Evolutionary conservation across 495 filamentous ascomycete species (phyloP).

Genomic region (Penicillium samsonianum): DNA sequence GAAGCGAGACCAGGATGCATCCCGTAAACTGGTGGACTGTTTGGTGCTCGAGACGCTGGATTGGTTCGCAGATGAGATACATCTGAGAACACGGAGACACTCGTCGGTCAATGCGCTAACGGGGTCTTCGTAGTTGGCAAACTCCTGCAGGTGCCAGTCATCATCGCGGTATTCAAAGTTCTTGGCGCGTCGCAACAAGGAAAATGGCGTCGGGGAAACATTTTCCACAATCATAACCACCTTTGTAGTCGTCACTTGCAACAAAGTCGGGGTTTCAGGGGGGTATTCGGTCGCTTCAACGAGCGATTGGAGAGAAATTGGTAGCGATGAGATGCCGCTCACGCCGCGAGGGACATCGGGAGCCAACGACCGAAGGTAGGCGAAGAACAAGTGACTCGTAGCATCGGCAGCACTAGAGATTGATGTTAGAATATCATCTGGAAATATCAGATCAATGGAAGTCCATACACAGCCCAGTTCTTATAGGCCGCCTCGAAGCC

Average conservation of each 20-base stretch:
- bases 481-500: conserved; percentile 97
- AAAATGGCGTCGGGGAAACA: conserved; percentile 92
- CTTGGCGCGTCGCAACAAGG: conserved; percentile 85
- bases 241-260: conserved; percentile 79
- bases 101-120: conserved; percentile 87
- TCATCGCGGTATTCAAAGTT: conserved; percentile 94
- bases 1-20: conserved; percentile 94
- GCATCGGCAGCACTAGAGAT: conserved; percentile 81
- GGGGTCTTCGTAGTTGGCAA: conserved; percentile 86
- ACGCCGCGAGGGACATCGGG: conserved; percentile 70
- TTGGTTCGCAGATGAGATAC: conserved; percentile 86
- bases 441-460: not conserved
- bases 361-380: conserved; percentile 86
- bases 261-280: conserved; percentile 72
- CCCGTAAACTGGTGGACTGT: conserved; percentile 67
- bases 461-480: conserved; percentile 66
- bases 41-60: conserved; percentile 68
- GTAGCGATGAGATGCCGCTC: conserved; percentile 77
- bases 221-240: conserved; percentile 97
- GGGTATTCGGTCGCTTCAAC: conserved; percentile 95
- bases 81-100: conserved; percentile 83
- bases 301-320: conserved; percentile 85
- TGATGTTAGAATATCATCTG: conserved; percentile 1
- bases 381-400: conserved; percentile 95
- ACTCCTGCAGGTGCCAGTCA: conserved; percentile 77